These are phyloP conservation scores for Penicillium expansum DNA, from an alignment of 2,329 filamentous ascomycete genomes.

Conservation along the genomic window DNA sequence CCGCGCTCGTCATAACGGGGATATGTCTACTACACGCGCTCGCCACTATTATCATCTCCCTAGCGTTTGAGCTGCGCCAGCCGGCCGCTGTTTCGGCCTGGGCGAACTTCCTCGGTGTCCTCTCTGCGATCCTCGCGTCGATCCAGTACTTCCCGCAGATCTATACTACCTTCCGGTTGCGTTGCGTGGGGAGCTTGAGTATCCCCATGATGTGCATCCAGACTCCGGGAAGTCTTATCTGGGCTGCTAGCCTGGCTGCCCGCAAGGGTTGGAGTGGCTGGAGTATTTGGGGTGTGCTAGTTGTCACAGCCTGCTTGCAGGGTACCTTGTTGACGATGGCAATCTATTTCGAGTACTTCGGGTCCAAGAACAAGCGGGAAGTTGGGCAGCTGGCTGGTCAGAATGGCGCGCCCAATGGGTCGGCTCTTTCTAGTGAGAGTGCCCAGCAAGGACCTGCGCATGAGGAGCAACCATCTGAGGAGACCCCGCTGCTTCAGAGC, in stretches of 20 bases:
- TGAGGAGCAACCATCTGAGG: slow-evolving; percentile 30
- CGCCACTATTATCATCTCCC: slow-evolving; percentile 61
- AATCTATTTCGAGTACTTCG: slow-evolving; percentile 62
- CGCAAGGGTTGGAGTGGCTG: slow-evolving; percentile 79
- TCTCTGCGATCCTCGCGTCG: slow-evolving; percentile 72
- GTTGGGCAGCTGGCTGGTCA: slow-evolving; percentile 22
- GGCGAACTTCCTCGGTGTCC: slow-evolving; percentile 81
- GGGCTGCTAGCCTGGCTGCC: slow-evolving; percentile 77
- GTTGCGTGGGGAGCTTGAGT: slow-evolving; percentile 84
- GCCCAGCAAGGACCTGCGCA: slow-evolving; percentile 13
- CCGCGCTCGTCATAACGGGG: slow-evolving; percentile 71
- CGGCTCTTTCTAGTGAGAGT: slow-evolving; percentile 6
- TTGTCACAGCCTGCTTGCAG: slow-evolving; percentile 82
- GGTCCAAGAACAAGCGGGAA: slow-evolving; percentile 45
- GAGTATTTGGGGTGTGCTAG: slow-evolving; percentile 93
- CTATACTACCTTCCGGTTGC: slow-evolving; percentile 80
- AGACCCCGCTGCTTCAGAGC: slow-evolving; percentile 36
- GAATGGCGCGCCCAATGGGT: slow-evolving; percentile 14
- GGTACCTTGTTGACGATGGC: slow-evolving; percentile 77
- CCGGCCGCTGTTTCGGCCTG: slow-evolving; percentile 67
- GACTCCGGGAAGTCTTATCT: slow-evolving; percentile 87
- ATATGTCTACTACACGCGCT: slow-evolving; percentile 74
- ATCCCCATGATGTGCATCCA: slow-evolving; percentile 99
- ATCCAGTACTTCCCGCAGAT: slow-evolving; percentile 97
- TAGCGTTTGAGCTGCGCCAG: slow-evolving; percentile 62